These are phyloP conservation scores for Typha latifolia DNA, from an alignment of 176 grass and related monocot species.

Conservation along the genomic window DNA sequence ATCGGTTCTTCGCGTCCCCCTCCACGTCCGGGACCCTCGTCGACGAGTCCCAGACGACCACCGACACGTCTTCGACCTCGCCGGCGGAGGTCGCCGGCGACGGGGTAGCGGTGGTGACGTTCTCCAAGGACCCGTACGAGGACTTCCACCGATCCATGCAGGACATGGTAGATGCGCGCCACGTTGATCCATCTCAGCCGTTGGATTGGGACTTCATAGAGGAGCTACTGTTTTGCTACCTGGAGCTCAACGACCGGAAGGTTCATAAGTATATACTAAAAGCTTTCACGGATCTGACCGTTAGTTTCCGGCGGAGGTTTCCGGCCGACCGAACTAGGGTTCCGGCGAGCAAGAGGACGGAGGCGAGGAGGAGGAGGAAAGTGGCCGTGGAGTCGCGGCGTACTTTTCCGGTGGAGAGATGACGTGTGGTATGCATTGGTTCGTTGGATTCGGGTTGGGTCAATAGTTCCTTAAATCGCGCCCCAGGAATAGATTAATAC, in stretches of 20 bases:
- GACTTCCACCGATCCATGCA: slow-evolving; percentile 63
- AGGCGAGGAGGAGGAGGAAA: not conserved
- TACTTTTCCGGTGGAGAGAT: not conserved
- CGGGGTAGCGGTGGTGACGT: slow-evolving; percentile 33
- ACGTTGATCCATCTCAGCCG: slow-evolving; percentile 8
- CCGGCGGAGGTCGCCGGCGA: not conserved
- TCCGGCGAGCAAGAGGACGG: not conserved
- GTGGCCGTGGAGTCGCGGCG: not conserved
- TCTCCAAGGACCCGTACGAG: slow-evolving; percentile 53
- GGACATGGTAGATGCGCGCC: slow-evolving; percentile 47
- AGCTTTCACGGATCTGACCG: slow-evolving; percentile 50
- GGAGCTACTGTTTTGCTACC: slow-evolving; percentile 65
- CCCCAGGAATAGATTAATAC: too few relatives aligned
- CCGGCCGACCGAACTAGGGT: not conserved
- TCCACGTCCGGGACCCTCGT: not conserved
- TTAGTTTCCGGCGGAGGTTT: slow-evolving; percentile 10
- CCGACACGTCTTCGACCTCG: not conserved
- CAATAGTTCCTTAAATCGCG: too few relatives aligned
- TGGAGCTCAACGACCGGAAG: slow-evolving; percentile 63
- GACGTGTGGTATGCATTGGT: too few relatives aligned
- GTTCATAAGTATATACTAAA: slow-evolving; percentile 68
- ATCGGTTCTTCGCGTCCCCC: slow-evolving; percentile 19
- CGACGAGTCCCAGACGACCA: not conserved
- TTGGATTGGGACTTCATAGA: slow-evolving; percentile 92
- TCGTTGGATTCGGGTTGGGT: too few relatives aligned